phyloP scores from a whole-genome alignment of 2,329 filamentous ascomycete genomes.

The Massarina eburnea region DNA sequence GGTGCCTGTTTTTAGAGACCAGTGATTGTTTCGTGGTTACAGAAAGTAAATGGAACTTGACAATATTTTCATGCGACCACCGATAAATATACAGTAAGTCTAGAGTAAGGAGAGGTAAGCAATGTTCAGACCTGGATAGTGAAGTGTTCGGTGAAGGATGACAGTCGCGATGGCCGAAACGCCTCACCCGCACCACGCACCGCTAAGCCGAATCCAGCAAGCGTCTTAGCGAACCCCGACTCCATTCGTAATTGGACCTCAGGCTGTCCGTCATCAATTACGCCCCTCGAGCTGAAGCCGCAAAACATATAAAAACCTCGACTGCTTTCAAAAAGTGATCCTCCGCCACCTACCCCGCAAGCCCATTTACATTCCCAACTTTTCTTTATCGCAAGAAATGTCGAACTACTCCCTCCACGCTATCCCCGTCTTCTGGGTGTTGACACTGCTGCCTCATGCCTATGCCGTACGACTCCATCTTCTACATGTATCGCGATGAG shows the following conservation, averaged over 20 bases:
- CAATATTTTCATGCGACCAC: no score
- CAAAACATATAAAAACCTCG: not conserved
- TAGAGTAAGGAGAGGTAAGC: no score
- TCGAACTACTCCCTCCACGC: slow-evolving; percentile 29
- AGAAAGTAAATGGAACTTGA: no score
- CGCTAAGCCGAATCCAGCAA: not conserved
- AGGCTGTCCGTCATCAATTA: not conserved
- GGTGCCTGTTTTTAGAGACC: no score
- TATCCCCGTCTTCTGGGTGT: slow-evolving; percentile 27
- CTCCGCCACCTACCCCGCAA: no score
- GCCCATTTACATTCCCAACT: no score
- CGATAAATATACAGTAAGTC: no score
- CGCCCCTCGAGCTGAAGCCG: not conserved
- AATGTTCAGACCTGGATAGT: no score
- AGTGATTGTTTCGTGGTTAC: no score
- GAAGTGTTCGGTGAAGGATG: no score
- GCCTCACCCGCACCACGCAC: no score
- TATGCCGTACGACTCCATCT: slow-evolving; percentile 17
- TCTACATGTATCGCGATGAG: not conserved
- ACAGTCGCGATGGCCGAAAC: no score
- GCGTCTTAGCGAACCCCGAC: not conserved
- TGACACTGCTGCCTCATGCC: slow-evolving; percentile 22
- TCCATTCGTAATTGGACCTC: not conserved
- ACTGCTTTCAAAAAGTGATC: not conserved
- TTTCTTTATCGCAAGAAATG: not conserved